phyloP scores from a whole-genome alignment of 2,329 filamentous ascomycete species.

The Diatrype stigma region DNA sequence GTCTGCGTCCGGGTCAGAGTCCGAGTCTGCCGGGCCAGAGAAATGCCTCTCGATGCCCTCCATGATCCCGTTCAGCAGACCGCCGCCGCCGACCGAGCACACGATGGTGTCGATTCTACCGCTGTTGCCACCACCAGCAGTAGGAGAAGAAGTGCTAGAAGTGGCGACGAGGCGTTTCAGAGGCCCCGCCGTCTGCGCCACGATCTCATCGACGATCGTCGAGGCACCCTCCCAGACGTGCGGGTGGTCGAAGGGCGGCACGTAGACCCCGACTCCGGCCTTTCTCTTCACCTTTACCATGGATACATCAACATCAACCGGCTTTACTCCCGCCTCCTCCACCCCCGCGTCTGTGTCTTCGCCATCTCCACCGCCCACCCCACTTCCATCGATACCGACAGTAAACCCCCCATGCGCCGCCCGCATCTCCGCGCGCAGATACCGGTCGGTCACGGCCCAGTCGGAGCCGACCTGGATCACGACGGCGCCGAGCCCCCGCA shows the following conservation, averaged over 20 bases:
- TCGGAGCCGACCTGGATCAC: slow-evolving; percentile 65
- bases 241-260: slow-evolving; percentile 66
- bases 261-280: slow-evolving; percentile 52
- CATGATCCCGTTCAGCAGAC: slow-evolving; percentile 72
- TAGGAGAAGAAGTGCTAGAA: too few relatives aligned
- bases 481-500: slow-evolving; percentile 62
- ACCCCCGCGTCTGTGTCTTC: too few relatives aligned
- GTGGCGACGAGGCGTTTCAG: too few relatives aligned
- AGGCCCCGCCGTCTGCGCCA: slow-evolving; percentile 31
- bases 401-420: too few relatives aligned
- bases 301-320: too few relatives aligned
- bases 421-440: slow-evolving; percentile 57
- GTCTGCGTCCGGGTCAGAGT: too few relatives aligned
- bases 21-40: too few relatives aligned
- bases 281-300: too few relatives aligned
- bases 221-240: slow-evolving; percentile 64
- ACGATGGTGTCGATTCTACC: slow-evolving; percentile 61
- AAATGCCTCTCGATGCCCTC: slow-evolving; percentile 59
- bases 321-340: too few relatives aligned
- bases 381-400: too few relatives aligned
- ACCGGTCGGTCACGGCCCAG: slow-evolving; percentile 66
- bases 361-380: too few relatives aligned
- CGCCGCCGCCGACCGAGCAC: slow-evolving; percentile 77
- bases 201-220: slow-evolving; percentile 52
- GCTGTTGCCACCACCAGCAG: slow-evolving; percentile 14